Conservation (phyloP, 2,329 filamentous ascomycete genomes). For the Cadophora sp. region DNA sequence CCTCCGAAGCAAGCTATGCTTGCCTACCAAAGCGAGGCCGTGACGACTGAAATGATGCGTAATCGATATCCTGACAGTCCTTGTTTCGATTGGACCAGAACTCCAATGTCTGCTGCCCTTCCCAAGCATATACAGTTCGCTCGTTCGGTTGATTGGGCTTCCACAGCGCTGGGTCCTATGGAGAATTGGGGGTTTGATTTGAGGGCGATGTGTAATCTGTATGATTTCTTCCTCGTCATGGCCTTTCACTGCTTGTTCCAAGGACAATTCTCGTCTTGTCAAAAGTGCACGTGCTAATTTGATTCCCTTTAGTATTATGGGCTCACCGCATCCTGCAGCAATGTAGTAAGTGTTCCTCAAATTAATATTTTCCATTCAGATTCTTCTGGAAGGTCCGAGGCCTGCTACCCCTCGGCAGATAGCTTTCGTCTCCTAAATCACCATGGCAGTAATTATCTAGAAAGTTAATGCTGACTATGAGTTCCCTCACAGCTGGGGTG, state of each 20-base stretch:
- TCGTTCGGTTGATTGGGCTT: constrained; percentile 74
- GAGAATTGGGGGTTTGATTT: constrained; percentile 75
- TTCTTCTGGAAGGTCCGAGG: background rate
- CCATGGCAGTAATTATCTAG: background rate
- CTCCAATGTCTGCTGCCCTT: constrained; percentile 67
- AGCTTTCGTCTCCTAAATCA: background rate
- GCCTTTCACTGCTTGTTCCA: background rate
- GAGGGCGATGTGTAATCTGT: constrained; percentile 77
- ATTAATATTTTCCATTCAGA: background rate
- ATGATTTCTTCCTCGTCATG: background rate
- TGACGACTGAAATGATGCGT: constrained; percentile 29
- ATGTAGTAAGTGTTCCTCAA: constrained; percentile 58
- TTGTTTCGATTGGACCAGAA: constrained; percentile 81
- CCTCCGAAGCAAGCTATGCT: constrained; percentile 33
- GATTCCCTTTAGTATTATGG: constrained; percentile 64
- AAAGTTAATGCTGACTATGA: background rate
- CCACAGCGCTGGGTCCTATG: constrained; percentile 77
- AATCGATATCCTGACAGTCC: constrained; percentile 31
- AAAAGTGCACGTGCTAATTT: background rate
- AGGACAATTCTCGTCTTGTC: background rate
- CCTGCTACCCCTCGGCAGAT: background rate
- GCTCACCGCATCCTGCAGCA: constrained; percentile 74
- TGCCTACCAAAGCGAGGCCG: constrained; percentile 24
- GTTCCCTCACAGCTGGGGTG: constrained; percentile 63
- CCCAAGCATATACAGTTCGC: constrained; percentile 77